Conservation (phyloP, 768 basidiomycete species). For the Neoboletus brunneissimus region DNA sequence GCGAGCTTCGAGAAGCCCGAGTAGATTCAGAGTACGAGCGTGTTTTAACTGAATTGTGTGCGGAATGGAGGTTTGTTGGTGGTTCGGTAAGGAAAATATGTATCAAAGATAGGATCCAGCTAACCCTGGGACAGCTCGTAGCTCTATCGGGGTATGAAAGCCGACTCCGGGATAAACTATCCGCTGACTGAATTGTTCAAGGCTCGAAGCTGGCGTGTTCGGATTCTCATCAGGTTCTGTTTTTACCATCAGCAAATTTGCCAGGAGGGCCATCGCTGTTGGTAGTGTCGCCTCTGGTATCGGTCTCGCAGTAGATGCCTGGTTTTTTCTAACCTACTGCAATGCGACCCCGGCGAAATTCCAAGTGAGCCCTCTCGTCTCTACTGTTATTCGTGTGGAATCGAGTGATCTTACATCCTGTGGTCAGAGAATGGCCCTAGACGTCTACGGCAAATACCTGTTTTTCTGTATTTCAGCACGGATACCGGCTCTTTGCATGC, state of each 20-base stretch:
- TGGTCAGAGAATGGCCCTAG: constrained; percentile 37
- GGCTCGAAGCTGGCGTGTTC: constrained; percentile 57
- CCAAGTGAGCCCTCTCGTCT: constrained; percentile 39
- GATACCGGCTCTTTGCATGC: constrained; percentile 60
- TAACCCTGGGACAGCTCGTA: constrained; percentile 42
- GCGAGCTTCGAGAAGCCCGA: constrained; percentile 43
- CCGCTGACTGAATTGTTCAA: constrained; percentile 12
- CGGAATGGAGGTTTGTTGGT: constrained; percentile 68
- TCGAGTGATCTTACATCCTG: neutral
- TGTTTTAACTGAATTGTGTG: constrained; percentile 45
- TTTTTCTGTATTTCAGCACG: constrained; percentile 70
- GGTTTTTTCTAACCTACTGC: constrained; percentile 64
- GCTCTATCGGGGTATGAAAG: constrained; percentile 54
- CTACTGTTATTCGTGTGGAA: too few species aligned
- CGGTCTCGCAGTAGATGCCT: constrained; percentile 60
- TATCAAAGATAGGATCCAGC: neutral
- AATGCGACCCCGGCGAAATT: constrained; percentile 52
- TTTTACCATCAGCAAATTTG: constrained; percentile 47
- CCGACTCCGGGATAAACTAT: neutral
- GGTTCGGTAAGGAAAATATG: constrained; percentile 44
- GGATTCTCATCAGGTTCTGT: constrained; percentile 54
- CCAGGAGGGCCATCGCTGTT: constrained; percentile 52
- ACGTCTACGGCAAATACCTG: constrained; percentile 58
- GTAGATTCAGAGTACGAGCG: constrained; percentile 49
- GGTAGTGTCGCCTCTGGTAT: constrained; percentile 61